Conservation (phyloP, 2,329 filamentous ascomycete genomes). For the Gaeumannomyces tritici region DNA sequence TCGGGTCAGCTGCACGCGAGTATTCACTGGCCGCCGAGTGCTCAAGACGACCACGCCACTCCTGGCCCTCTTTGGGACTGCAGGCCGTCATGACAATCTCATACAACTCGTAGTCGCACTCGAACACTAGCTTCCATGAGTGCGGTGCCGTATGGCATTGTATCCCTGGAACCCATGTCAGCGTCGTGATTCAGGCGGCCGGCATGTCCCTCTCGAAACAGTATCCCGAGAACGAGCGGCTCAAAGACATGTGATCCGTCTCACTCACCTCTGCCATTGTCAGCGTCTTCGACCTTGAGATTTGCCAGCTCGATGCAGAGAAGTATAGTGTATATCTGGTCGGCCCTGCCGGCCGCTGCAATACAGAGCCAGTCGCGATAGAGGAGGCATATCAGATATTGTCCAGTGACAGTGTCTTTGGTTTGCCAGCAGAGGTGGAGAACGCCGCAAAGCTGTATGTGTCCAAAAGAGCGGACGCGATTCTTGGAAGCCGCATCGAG, state of each 20-base stretch:
- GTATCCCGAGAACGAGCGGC: no score
- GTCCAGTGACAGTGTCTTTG: slow-evolving; percentile 55
- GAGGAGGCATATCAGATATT: slow-evolving; percentile 79
- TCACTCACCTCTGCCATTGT: slow-evolving; percentile 61
- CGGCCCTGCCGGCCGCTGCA: slow-evolving; percentile 55
- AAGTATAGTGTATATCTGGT: slow-evolving; percentile 61
- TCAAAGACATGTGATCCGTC: no score
- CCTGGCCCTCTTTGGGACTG: slow-evolving; percentile 65
- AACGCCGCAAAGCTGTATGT: slow-evolving; percentile 71
- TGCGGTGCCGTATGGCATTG: slow-evolving; percentile 80
- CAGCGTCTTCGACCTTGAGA: slow-evolving; percentile 58
- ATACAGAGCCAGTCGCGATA: slow-evolving; percentile 74
- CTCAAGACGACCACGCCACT: slow-evolving; percentile 66
- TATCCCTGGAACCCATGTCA: slow-evolving; percentile 46
- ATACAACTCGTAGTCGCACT: slow-evolving; percentile 65
- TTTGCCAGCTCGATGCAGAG: slow-evolving; percentile 63
- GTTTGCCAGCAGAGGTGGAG: slow-evolving; percentile 78
- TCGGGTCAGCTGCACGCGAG: slow-evolving; percentile 32
- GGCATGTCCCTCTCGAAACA: no score
- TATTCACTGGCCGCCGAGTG: slow-evolving; percentile 39
- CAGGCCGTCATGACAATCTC: slow-evolving; percentile 85
- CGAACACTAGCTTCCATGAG: slow-evolving; percentile 88
- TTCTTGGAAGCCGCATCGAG: slow-evolving; percentile 45
- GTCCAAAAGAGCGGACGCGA: slow-evolving; percentile 70
- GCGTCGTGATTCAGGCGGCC: slow-evolving; percentile 4